Percentiles rank a stretch among this genome's conserved stretches.
Evolutionary conservation across 768 basidiomycete species (phyloP).

Genomic region (Amanita polypyramis): DNA sequence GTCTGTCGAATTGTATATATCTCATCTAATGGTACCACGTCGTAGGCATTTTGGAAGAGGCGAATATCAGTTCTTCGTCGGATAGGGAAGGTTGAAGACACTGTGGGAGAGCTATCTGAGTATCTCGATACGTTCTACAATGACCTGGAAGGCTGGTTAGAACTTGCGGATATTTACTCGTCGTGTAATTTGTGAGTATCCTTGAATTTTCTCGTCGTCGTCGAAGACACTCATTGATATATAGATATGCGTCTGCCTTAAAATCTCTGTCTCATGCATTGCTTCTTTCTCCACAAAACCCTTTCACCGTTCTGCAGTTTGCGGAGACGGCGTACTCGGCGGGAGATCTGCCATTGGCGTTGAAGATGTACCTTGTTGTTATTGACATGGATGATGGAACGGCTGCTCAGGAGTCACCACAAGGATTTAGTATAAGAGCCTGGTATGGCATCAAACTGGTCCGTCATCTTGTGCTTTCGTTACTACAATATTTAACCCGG

Average conservation of each 20-base stretch:
- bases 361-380: conserved; percentile 70
- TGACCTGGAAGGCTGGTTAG: conserved; percentile 82
- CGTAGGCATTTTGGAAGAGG: conserved; percentile 70
- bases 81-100: conserved; percentile 49
- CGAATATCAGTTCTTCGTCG: conserved; percentile 62
- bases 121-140: conserved; percentile 84
- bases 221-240: neutral
- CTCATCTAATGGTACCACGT: neutral
- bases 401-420: conserved; percentile 28
- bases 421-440: conserved; percentile 55
- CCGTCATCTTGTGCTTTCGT: conserved; percentile 16
- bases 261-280: conserved; percentile 75
- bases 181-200: conserved; percentile 59
- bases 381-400: conserved; percentile 67
- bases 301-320: conserved; percentile 72
- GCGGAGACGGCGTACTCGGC: conserved; percentile 85
- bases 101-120: conserved; percentile 59
- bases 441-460: conserved; percentile 84
- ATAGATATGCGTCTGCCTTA: conserved; percentile 69
- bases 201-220: neutral
- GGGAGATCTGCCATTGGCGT: conserved; percentile 61
- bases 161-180: conserved; percentile 74
- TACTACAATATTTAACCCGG: neutral
- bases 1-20: neutral
- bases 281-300: conserved; percentile 77